Evolutionary conservation across 805 yeast genomes (phyloP), one percentile per base, ranked within the genome.

Genomic region (Vanderwaltozyma verrucispora): DNA sequence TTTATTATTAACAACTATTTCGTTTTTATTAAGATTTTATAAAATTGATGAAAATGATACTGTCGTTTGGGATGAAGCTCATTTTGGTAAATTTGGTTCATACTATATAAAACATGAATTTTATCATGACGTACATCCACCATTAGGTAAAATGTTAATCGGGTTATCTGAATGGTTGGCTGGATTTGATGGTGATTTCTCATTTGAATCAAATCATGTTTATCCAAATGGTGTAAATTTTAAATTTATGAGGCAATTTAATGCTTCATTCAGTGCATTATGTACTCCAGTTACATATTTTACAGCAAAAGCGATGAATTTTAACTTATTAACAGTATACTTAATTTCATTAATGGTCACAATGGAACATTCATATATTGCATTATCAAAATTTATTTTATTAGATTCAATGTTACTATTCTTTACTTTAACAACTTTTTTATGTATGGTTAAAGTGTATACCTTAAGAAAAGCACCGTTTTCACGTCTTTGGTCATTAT

Each of bases 11-110:
- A 87, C 96, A 1, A 41, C 71, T 2, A 45, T 80, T 15, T 77
- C 92, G 9, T 81, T 88, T 50, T 71, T 70, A 44, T 71, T 85
- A 30, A 74, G 97, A 49, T 74, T 87, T 59, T 78, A 83, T 64
- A 67, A 71, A 44, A 80, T 89, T 48, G 81, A 83, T 38, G 67
- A 71, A 39, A 82, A 85, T 43, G 68, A 72, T 39, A 68, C 72
- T 39, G 96, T 92, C 23, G 92, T 92, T 33, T 88, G 96, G 96
- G 96, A 87, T 63, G 96, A 87, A 59, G 96, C 96, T 29, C 96
- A 88, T 65, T 89, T 89, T 60, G 98, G 96, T 36, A 92, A 89
- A 59, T 89, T 89, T 59, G 97, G 96, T 24, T 80, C 95, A 11
- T 80, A 85, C 59, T 89, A 89, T 61, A 67, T 89, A 44, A 78